Conservation (phyloP, 441 rosid species). For the Brassica balearica region DNA sequence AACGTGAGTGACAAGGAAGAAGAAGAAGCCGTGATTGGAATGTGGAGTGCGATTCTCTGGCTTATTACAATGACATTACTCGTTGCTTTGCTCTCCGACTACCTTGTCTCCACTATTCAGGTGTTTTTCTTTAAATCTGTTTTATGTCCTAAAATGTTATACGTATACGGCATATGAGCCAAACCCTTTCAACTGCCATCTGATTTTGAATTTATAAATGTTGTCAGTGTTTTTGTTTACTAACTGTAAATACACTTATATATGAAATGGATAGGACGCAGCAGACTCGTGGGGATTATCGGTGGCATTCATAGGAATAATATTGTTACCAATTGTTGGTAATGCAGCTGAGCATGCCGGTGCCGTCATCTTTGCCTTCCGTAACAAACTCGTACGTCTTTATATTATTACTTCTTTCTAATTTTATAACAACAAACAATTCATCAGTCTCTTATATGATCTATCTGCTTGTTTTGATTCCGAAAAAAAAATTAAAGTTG, state of each 20-base stretch:
- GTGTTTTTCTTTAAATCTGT: neutral
- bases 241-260: neutral
- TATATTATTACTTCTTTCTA: neutral
- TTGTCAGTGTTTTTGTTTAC: neutral
- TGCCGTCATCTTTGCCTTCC: conserved; percentile 88
- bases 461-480: neutral
- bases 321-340: conserved; percentile 89
- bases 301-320: conserved; percentile 82
- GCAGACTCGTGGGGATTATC: conserved; percentile 90
- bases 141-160: neutral
- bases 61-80: conserved; percentile 59
- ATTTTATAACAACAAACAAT: neutral
- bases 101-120: conserved; percentile 72
- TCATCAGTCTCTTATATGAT: neutral
- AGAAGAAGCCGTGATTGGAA: conserved; percentile 66
- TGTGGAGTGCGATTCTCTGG: conserved; percentile 68
- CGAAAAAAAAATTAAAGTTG: neutral
- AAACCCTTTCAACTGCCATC: neutral
- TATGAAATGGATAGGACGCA: conserved; percentile 57
- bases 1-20: conserved; percentile 67
- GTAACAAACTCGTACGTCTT: conserved; percentile 73
- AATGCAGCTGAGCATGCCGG: conserved; percentile 99
- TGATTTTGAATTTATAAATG: neutral
- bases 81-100: conserved; percentile 67
- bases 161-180: neutral